Evolutionary conservation across 306 rosid genomes (phyloP), one percentile per base, ranked within the genome.

Genomic region (Casuarina cunninghamiana): DNA sequence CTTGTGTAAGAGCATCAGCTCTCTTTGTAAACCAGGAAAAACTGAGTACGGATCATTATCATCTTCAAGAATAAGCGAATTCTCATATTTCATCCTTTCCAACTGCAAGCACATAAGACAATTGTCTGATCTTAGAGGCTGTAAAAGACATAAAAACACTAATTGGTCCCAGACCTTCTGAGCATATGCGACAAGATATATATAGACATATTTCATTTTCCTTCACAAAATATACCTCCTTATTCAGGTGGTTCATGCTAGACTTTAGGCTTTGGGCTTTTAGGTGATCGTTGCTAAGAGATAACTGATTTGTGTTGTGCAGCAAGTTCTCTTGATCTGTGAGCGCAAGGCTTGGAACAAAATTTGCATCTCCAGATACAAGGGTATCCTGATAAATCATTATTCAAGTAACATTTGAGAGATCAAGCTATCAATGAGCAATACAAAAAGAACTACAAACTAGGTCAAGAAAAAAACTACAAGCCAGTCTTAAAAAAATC

Each of bases 1-100:
- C 96, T 86, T 93, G 41, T 87, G 88, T 75, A 96, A 85, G 80
- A 80, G 93, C 83, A 85, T 82, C 84, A 93, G 73, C 74, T 93
- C 97, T 80, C 87, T 80, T 84, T 85, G 91, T 69, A 96, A 83
- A 77, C 89, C 93, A 54, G 93, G 90, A 84, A 83, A 91, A 72
- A 84, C 74, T 62, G 84, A 74, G 80, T 84, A 90, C 7, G 75
- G 71, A 69, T 82, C 84, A 62, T 75, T 72, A 54, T 88, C 88
- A 81, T 87, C 91, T 19, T 46, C 1, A 1, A 26, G 85, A 10
- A 83, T 82, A 81, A 87, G 84, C 69, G 82, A 76, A 82, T 91
- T 93, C 74, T 96, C 98, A 3, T 87, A 81, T 83, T 90, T 93
- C 96, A 96, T 86, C 81, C 84, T 90, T 90, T 93, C 96, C 87